phyloP scores from a whole-genome alignment of 768 basidiomycete genomes.

The Pholiota conissans region DNA sequence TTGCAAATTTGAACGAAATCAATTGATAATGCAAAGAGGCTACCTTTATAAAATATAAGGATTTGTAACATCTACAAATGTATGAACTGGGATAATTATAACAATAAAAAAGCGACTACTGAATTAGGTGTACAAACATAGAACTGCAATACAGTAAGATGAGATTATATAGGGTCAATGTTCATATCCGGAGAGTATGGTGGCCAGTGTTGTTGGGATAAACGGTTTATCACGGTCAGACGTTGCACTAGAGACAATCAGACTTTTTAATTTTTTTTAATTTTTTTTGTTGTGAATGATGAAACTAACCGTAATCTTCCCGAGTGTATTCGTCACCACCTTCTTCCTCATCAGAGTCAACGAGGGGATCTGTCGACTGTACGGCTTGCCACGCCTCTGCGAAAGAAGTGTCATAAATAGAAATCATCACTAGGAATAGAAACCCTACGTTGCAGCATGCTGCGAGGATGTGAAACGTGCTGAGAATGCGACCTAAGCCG shows the following conservation, averaged over 20 bases:
- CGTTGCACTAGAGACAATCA: slow-evolving; percentile 47
- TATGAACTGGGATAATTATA: slow-evolving; percentile 15
- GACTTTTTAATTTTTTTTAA: too few species aligned
- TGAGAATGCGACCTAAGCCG: slow-evolving; percentile 15
- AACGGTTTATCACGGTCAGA: slow-evolving; percentile 56
- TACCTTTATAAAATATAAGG: slow-evolving; percentile 7
- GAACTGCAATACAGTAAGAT: background rate
- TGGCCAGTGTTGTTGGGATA: slow-evolving; percentile 36
- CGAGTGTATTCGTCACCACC: slow-evolving; percentile 62
- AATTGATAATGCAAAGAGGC: slow-evolving; percentile 4
- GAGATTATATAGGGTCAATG: slow-evolving; percentile 13
- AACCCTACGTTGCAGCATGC: slow-evolving; percentile 70
- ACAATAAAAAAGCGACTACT: slow-evolving; percentile 12
- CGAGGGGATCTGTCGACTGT: slow-evolving; percentile 66
- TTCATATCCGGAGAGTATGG: slow-evolving; percentile 16
- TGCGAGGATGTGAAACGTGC: slow-evolving; percentile 34
- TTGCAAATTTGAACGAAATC: background rate
- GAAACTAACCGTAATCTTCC: slow-evolving; percentile 60
- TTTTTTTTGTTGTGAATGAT: background rate
- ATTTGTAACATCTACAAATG: slow-evolving; percentile 15
- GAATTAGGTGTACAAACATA: slow-evolving; percentile 1
- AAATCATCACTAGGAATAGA: background rate
- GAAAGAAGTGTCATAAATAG: slow-evolving; percentile 10
- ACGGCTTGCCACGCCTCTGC: slow-evolving; percentile 75
- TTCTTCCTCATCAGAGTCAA: slow-evolving; percentile 73